Evolutionary conservation across 1,139 yeast species (phyloP).

Genomic region (Kodamaea ohmeri): DNA sequence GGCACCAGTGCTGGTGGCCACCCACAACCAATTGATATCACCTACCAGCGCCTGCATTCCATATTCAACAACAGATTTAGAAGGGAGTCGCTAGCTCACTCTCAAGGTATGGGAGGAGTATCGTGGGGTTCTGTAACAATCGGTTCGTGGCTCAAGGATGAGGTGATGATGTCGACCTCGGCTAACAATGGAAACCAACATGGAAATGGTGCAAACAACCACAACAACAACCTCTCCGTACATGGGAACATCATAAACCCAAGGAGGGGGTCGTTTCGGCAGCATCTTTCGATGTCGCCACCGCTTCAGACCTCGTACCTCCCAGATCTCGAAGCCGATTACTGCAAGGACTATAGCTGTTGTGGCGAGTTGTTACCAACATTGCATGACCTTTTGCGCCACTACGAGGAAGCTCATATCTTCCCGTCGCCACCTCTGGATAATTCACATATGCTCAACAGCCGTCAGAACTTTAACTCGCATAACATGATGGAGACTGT

Average conservation of each 20-base stretch:
- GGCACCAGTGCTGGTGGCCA: slow-evolving; percentile 8
- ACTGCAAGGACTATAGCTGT: slow-evolving; percentile 94
- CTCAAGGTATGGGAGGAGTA: slow-evolving; percentile 97
- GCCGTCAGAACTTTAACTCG: slow-evolving; percentile 37
- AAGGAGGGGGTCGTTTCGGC: slow-evolving; percentile 43
- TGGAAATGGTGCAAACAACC: slow-evolving; percentile 12
- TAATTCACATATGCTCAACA: slow-evolving; percentile 31
- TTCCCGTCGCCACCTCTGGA: slow-evolving; percentile 63
- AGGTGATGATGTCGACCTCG: slow-evolving; percentile 55
- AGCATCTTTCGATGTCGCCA: slow-evolving; percentile 53
- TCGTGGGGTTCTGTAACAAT: slow-evolving; percentile 97
- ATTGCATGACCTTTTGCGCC: slow-evolving; percentile 86
- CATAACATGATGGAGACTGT: slow-evolving; percentile 67
- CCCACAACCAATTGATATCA: slow-evolving; percentile 48
- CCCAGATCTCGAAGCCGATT: slow-evolving; percentile 91
- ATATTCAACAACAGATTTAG: slow-evolving; percentile 47
- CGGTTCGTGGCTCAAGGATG: slow-evolving; percentile 95
- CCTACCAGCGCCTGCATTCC: slow-evolving; percentile 41
- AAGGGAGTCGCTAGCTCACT: slow-evolving; percentile 89
- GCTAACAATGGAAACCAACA: slow-evolving; percentile 21
- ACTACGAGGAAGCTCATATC: slow-evolving; percentile 95
- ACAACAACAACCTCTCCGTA: slow-evolving; percentile 14
- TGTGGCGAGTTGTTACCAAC: slow-evolving; percentile 92
- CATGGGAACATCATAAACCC: slow-evolving; percentile 39
- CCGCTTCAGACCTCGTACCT: slow-evolving; percentile 73